A percentile compares a stretch with the other conserved stretches of the same genome.
phyloP scores from a whole-genome alignment of 495 filamentous ascomycete species.

The Xylaria scruposa region DNA sequence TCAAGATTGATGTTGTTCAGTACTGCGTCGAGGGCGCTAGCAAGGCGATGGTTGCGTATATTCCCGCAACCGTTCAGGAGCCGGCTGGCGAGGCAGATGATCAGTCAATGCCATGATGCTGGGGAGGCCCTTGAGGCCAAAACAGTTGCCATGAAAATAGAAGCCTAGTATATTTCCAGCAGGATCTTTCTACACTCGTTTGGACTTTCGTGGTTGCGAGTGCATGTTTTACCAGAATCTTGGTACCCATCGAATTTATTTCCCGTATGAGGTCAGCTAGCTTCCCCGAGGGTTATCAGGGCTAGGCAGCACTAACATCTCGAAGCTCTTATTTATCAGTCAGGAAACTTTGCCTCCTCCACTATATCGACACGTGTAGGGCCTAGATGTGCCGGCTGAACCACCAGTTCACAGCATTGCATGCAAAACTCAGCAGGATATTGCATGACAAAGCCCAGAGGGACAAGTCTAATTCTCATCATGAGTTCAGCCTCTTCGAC shows the following conservation, averaged over 20 bases:
- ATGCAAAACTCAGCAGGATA: background rate
- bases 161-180: background rate
- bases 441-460: background rate
- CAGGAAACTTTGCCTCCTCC: background rate
- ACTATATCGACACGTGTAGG: background rate
- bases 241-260: background rate
- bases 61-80: slow-evolving; percentile 44
- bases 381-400: background rate
- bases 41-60: slow-evolving; percentile 70
- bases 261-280: background rate
- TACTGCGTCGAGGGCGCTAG: slow-evolving; percentile 92
- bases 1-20: slow-evolving; percentile 74
- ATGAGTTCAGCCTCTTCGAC: background rate
- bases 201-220: background rate
- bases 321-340: background rate
- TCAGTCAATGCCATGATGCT: slow-evolving; percentile 13
- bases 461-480: background rate
- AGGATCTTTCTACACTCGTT: background rate
- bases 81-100: background rate
- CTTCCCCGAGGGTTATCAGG: background rate
- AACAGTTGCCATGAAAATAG: background rate
- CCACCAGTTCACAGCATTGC: background rate
- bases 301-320: background rate
- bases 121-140: background rate
- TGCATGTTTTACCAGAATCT: background rate